phyloP scores from a whole-genome alignment of 2,329 filamentous ascomycete species.

The Aureobasidium sp. region DNA sequence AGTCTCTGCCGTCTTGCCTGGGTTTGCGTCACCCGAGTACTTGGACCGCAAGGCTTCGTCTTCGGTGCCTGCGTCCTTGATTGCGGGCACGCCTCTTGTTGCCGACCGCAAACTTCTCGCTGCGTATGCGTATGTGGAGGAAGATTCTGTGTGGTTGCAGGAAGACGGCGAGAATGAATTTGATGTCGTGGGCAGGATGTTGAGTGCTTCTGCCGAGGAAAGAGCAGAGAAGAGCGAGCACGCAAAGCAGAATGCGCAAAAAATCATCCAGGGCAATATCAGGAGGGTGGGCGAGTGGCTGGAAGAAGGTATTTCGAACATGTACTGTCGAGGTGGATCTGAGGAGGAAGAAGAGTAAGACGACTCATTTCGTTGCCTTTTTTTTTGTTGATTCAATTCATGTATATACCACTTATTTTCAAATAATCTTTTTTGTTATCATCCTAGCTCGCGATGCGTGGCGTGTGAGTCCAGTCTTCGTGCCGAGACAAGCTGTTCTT shows the following conservation, averaged over 20 bases:
- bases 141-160: slow-evolving; percentile 25
- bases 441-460: background rate
- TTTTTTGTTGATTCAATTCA: background rate
- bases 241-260: background rate
- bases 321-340: background rate
- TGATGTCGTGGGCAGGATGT: slow-evolving; percentile 24
- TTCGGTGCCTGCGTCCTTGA: slow-evolving; percentile 25
- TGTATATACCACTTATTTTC: background rate
- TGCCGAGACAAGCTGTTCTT: background rate
- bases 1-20: slow-evolving; percentile 25
- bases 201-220: slow-evolving; percentile 39
- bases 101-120: slow-evolving; percentile 22
- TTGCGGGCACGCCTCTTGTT: slow-evolving; percentile 25
- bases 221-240: slow-evolving; percentile 28
- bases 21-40: slow-evolving; percentile 24
- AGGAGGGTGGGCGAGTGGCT: slow-evolving; percentile 11
- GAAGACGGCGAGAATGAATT: slow-evolving; percentile 23
- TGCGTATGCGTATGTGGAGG: slow-evolving; percentile 25
- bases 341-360: background rate
- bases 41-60: slow-evolving; percentile 25
- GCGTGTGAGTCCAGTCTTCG: background rate
- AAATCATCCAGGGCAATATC: slow-evolving; percentile 10
- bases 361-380: too few species aligned
- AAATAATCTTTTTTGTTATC: background rate
- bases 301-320: background rate